Base-by-base conservation (phyloP, 2,329 filamentous ascomycete species). In the Rhinocladiella mackenziei region DNA sequence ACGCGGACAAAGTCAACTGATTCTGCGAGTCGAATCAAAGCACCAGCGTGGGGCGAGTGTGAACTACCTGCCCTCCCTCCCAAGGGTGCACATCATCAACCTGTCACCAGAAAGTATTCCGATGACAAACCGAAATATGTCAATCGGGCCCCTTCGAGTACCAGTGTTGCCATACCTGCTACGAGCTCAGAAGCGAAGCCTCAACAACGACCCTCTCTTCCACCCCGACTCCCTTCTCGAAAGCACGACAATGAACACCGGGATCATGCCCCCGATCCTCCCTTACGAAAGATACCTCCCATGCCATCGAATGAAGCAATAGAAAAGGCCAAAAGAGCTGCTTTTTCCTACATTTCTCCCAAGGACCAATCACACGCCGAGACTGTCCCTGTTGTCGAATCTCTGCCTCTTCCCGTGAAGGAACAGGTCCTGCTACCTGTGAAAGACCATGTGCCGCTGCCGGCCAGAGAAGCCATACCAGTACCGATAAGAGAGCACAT, bases 41-140 rank as follows among this genome's bases (percentile, higher is more conserved):
- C 78, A 4, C 78, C 79, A 7, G 71, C 72, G 34, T 82, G 73
- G 63, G 75, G 77, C 48, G 72, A 76, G 36, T 61, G 70, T 10
- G 68, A 71, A 26, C 61, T 81, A 7, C 78, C 78, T 39, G 65
- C 72, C 20, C 63, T 80, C 25, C 77, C 76, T 36, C 69, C 73
- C 1, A 77, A 73, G 55, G 62, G 65, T 40, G 60, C 20, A 39
- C 47, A 38, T 34, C 42, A 31, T 13, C 42, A 31, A 25, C 41
- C 40, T 17, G 29, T 17, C 31, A 48, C 29, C 42, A 51, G 30
- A 57, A 63, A 60, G n/a, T 58, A 64, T n/a, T 52, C 54, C 11
- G 45, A 51, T 9, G 56, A 56, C 19, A 65, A 67, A 36, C 62
- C 71, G 28, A 61, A 61, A 34, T 66, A 69, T 34, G 60, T 59